phyloP scores from a whole-genome alignment of 169 alveolate species.

The Plasmodium coatneyi region DNA sequence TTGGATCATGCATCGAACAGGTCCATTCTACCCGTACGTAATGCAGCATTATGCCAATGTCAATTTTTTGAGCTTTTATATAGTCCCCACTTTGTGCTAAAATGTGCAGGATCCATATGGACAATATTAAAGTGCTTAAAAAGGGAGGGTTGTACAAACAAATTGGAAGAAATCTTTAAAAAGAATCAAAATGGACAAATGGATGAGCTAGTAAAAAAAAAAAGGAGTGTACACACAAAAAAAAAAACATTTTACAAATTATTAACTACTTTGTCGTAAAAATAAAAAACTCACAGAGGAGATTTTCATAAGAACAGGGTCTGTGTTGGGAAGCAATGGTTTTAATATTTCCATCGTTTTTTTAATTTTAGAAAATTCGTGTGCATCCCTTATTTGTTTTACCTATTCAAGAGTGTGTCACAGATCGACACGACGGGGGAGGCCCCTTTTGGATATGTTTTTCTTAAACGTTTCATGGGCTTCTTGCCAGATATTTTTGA shows the following conservation, averaged over 20 bases:
- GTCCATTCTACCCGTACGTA: background rate
- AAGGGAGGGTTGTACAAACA: background rate
- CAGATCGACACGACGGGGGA: conserved; percentile 34
- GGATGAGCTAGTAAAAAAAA: background rate
- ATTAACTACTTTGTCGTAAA: background rate
- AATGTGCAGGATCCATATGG: background rate
- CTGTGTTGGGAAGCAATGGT: background rate
- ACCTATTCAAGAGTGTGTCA: background rate
- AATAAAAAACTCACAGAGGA: background rate
- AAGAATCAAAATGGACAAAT: background rate
- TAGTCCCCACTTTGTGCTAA: background rate
- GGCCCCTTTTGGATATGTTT: conserved; percentile 36
- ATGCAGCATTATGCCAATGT: background rate
- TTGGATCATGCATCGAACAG: background rate
- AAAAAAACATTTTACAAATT: background rate
- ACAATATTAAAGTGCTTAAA: background rate
- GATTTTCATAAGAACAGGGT: background rate
- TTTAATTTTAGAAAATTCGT: background rate
- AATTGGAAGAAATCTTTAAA: background rate
- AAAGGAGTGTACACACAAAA: background rate
- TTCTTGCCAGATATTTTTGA: conserved; percentile 66
- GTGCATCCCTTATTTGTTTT: background rate
- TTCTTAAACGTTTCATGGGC: conserved; percentile 72
- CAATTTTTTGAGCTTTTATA: background rate
- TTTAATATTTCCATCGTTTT: background rate